Evolutionary conservation across 371 early-diverging fungal species (phyloP).

Genomic region (Rhizopus microsporus): DNA sequence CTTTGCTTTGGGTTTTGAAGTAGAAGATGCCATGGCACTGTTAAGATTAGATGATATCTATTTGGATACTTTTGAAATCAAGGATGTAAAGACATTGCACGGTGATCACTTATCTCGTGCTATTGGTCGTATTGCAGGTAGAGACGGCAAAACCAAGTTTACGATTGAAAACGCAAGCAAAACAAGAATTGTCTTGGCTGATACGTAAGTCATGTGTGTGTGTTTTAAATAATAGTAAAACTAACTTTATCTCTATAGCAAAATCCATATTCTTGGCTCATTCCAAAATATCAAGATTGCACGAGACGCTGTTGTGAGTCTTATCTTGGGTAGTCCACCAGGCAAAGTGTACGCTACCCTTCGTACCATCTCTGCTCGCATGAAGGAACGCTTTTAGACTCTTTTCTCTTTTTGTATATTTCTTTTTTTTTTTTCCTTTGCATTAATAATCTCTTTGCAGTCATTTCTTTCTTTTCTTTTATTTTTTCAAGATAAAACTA

Average conservation of each 20-base stretch:
- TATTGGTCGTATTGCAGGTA: conserved; percentile 98
- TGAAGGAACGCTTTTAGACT: conserved; percentile 90
- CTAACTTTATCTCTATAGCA: conserved; percentile 38
- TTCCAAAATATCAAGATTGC: conserved; percentile 98
- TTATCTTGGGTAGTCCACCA: conserved; percentile 98
- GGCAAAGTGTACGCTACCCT: conserved; percentile 96
- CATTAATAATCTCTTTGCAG: background rate
- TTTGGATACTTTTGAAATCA: conserved; percentile 97
- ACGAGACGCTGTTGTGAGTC: conserved; percentile 90
- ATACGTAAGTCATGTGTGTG: conserved; percentile 65
- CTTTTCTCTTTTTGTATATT: background rate
- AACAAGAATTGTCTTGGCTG: conserved; percentile 97
- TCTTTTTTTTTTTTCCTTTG: background rate
- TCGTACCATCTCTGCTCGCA: conserved; percentile 83
- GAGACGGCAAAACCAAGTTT: conserved; percentile 97
- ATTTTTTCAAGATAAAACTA: background rate
- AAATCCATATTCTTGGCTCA: conserved; percentile 96
- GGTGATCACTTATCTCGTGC: conserved; percentile 98
- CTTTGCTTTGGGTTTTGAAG: conserved; percentile 91
- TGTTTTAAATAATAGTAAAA: background rate
- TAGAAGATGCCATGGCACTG: conserved; percentile 93
- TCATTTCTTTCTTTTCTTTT: conserved; percentile 7
- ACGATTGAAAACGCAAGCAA: conserved; percentile 93
- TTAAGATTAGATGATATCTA: conserved; percentile 95
- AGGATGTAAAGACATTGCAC: conserved; percentile 96